Percentiles rank a stretch among this genome's conserved stretches.
Evolutionary conservation across 805 yeast genomes (phyloP).

Genomic region (Candida loeiensis): DNA sequence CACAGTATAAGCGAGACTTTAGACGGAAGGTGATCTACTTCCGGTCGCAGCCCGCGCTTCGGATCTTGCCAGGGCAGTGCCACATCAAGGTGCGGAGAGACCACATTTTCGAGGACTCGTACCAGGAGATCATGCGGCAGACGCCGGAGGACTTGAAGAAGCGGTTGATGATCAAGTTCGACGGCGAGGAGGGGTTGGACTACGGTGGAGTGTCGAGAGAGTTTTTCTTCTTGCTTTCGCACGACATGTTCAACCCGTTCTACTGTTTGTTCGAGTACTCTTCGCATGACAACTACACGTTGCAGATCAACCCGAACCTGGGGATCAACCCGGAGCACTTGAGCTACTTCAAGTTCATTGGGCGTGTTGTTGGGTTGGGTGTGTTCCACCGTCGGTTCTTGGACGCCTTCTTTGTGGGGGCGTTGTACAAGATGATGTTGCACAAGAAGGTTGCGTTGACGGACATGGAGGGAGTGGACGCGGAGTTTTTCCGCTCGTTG

Average conservation of each 20-base stretch:
- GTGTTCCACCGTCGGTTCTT: constrained; percentile 97
- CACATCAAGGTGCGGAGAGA: constrained; percentile 96
- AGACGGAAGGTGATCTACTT: constrained; percentile 95
- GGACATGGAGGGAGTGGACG: constrained; percentile 99
- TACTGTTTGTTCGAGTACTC: constrained; percentile 96
- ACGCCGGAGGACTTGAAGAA: constrained; percentile 97
- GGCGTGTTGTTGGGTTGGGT: constrained; percentile 96
- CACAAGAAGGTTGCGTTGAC: constrained; percentile 90
- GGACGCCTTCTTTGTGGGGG: constrained; percentile 98
- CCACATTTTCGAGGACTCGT: constrained; percentile 94
- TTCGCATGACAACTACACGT: constrained; percentile 95
- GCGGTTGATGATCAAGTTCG: constrained; percentile 95
- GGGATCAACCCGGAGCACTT: constrained; percentile 97
- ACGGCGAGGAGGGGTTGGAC: constrained; percentile 99
- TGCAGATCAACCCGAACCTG: constrained; percentile 96
- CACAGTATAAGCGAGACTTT: constrained; percentile 98
- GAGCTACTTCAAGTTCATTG: constrained; percentile 96
- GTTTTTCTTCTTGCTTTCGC: constrained; percentile 92
- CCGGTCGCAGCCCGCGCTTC: constrained; percentile 95
- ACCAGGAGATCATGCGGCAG: constrained; percentile 98
- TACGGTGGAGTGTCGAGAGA: constrained; percentile 99
- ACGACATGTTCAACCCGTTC: constrained; percentile 98
- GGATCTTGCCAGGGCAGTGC: constrained; percentile 98
- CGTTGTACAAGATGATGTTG: constrained; percentile 95
- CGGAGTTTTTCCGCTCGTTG: constrained; percentile 90